Conservation (phyloP, 169 alveolate species). For the Theileria sp. region DNA sequence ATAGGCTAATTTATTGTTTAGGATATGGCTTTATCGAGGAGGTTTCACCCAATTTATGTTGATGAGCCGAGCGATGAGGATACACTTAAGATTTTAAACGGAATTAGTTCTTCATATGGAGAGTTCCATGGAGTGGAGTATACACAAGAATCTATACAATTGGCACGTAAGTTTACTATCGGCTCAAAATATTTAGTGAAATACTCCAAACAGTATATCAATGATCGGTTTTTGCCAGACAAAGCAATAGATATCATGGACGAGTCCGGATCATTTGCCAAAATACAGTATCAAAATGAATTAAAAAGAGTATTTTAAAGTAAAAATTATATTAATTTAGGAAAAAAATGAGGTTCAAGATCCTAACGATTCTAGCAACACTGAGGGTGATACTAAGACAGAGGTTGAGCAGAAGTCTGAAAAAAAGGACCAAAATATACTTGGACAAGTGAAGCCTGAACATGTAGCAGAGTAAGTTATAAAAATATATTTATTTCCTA, state of each 20-base stretch:
- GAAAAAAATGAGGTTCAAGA: not conserved
- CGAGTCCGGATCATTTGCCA: slow-evolving; percentile 84
- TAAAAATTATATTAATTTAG: not conserved
- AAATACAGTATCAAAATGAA: slow-evolving; percentile 63
- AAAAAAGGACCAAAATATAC: not conserved
- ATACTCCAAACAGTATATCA: slow-evolving; percentile 70
- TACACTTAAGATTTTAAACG: slow-evolving; percentile 74
- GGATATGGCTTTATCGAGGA: slow-evolving; percentile 85
- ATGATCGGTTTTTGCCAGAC: slow-evolving; percentile 79
- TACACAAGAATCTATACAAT: slow-evolving; percentile 64
- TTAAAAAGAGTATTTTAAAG: slow-evolving; percentile 6
- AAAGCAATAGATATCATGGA: slow-evolving; percentile 83
- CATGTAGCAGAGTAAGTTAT: slow-evolving; percentile 50
- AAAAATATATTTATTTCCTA: not conserved
- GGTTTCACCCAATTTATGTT: slow-evolving; percentile 83
- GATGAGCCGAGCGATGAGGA: slow-evolving; percentile 76
- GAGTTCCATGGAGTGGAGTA: slow-evolving; percentile 80
- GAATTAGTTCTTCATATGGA: slow-evolving; percentile 77
- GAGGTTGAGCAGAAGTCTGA: not conserved
- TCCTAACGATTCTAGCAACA: not conserved
- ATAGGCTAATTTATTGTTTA: slow-evolving; percentile 6
- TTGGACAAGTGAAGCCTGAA: slow-evolving; percentile 45
- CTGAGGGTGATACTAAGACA: not conserved
- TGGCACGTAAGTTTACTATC: slow-evolving; percentile 28
- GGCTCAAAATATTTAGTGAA: slow-evolving; percentile 12